phyloP scores from a whole-genome alignment of 345 rosid genomes.

The Stellera chamaejasme region DNA sequence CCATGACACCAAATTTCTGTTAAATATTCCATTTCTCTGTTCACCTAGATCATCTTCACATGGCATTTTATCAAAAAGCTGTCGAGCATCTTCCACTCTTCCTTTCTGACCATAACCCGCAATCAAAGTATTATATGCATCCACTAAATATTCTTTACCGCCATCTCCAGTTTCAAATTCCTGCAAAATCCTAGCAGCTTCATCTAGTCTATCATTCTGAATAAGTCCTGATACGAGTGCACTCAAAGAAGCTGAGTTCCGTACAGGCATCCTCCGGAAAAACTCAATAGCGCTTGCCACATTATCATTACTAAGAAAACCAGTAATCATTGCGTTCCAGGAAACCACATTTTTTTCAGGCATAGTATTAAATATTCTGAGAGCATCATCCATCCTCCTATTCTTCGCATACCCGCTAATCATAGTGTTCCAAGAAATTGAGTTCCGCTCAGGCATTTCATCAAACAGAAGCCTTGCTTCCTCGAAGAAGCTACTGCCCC shows the following conservation, averaged over 20 bases:
- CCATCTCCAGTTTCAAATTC: not conserved
- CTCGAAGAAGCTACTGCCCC: conserved; percentile 9
- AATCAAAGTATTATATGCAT: conserved; percentile 12
- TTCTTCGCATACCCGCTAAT: conserved; percentile 15
- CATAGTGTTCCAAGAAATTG: conserved; percentile 14
- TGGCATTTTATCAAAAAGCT: conserved; percentile 14
- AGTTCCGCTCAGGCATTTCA: conserved; percentile 8
- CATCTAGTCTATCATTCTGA: conserved; percentile 9
- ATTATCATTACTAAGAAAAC: conserved; percentile 11
- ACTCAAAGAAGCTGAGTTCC: conserved; percentile 9
- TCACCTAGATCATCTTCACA: not conserved
- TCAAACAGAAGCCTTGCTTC: conserved; percentile 11
- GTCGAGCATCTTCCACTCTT: conserved; percentile 10
- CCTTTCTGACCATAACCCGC: conserved; percentile 12
- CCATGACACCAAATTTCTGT: conserved; percentile 14
- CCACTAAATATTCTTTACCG: conserved; percentile 3
- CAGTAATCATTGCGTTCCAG: conserved; percentile 17
- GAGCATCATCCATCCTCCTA: conserved; percentile 12
- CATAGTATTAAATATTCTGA: conserved; percentile 10
- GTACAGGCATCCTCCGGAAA: conserved; percentile 8
- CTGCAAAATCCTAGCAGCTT: conserved; percentile 9
- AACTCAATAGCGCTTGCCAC: conserved; percentile 8
- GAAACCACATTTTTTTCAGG: conserved; percentile 14
- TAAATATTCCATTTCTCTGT: not conserved
- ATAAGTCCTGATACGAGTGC: conserved; percentile 10